Evolutionary conservation across 805 yeast species (phyloP).

Genomic region (Cyberlindnera maritima): DNA sequence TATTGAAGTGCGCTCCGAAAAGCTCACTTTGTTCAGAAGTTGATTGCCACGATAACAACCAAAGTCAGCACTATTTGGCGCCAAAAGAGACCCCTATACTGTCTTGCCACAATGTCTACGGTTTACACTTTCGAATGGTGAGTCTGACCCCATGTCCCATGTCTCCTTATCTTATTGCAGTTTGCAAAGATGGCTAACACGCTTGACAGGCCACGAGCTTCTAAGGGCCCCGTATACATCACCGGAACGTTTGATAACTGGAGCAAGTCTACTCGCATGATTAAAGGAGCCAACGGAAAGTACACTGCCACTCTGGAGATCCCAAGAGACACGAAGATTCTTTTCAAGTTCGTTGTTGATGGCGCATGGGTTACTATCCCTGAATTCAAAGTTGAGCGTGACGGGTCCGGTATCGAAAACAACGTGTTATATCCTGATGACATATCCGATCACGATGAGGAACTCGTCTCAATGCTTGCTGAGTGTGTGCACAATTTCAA

Average conservation of each 20-base stretch:
- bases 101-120: constrained; percentile 6
- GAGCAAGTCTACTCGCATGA: constrained; percentile 44
- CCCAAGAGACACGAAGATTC: constrained; percentile 35
- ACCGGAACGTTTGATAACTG: constrained; percentile 63
- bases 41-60: neutral
- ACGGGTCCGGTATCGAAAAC: constrained; percentile 47
- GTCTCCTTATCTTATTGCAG: neutral
- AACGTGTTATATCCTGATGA: constrained; percentile 43
- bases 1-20: no score
- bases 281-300: constrained; percentile 36
- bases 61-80: no score
- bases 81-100: no score
- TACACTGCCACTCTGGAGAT: constrained; percentile 44
- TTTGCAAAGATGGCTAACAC: neutral
- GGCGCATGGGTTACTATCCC: constrained; percentile 49
- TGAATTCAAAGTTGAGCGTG: constrained; percentile 37
- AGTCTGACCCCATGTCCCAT: neutral
- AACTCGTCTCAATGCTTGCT: constrained; percentile 1
- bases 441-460: constrained; percentile 6
- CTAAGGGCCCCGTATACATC: constrained; percentile 44
- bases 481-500: neutral
- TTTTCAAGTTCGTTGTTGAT: constrained; percentile 58
- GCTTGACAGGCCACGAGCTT: constrained; percentile 29
- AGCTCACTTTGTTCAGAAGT: no score
- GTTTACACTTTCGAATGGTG: constrained; percentile 16